These are phyloP conservation scores for Heteromeles arbutifolia DNA, from an alignment of 306 rosid genomes.

Conservation along the genomic window DNA sequence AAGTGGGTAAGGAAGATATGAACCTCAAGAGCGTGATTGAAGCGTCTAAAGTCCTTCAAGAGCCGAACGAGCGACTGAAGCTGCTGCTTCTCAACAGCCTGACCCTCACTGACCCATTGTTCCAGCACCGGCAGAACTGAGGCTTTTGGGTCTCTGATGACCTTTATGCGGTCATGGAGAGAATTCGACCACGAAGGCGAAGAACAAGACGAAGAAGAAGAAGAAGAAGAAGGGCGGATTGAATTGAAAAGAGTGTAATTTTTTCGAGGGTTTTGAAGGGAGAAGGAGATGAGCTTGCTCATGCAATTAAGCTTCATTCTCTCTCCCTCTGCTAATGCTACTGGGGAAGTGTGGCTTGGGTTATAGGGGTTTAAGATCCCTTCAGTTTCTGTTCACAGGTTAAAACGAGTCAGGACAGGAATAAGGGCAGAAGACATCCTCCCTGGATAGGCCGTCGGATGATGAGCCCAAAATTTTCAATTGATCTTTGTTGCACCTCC, in stretches of 20 bases:
- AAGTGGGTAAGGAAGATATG: not conserved
- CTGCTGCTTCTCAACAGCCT: slow-evolving; percentile 7
- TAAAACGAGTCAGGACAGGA: no score
- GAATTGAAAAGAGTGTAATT: slow-evolving; percentile 10
- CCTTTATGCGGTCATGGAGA: slow-evolving; percentile 9
- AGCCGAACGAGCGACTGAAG: slow-evolving; percentile 24
- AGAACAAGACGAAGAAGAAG: not conserved
- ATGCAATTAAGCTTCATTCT: slow-evolving; percentile 4
- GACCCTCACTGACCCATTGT: slow-evolving; percentile 29
- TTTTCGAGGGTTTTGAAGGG: not conserved
- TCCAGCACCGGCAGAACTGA: slow-evolving; percentile 32
- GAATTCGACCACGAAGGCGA: not conserved
- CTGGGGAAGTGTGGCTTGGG: not conserved
- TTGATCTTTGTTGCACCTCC: no score
- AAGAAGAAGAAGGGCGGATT: slow-evolving; percentile 1
- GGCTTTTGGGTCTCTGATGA: slow-evolving; percentile 29
- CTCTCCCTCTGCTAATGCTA: not conserved
- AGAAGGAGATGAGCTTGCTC: slow-evolving; percentile 3
- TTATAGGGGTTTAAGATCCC: not conserved
- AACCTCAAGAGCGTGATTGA: slow-evolving; percentile 37
- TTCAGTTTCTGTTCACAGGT: no score
- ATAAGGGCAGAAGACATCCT: no score
- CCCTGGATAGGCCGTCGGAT: no score
- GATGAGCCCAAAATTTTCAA: no score
- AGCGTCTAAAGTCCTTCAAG: slow-evolving; percentile 27